These are phyloP conservation scores for Gaertneriomyces semiglobifer DNA, from an alignment of 192 early-diverging fungal genomes.

Conservation along the genomic window DNA sequence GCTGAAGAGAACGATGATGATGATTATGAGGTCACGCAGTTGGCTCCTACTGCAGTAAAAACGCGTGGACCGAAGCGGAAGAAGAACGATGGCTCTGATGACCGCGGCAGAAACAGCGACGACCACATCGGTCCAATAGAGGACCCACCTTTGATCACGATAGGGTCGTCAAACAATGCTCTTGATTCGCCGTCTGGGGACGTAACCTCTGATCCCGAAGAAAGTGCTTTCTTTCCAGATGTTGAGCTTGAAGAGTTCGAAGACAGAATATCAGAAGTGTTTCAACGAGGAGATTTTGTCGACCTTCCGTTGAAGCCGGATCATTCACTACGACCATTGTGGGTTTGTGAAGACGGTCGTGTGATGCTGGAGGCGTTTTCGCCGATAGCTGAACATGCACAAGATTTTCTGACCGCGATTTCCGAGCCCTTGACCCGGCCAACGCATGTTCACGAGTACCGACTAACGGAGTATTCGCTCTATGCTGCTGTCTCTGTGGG, in stretches of 20 bases:
- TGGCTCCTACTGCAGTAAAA: too few species aligned
- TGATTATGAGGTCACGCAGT: too few species aligned
- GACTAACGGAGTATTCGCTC: constrained; percentile 88
- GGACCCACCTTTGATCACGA: too few species aligned
- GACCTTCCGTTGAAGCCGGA: constrained; percentile 69
- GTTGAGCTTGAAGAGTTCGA: constrained; percentile 8
- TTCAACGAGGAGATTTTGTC: constrained; percentile 6
- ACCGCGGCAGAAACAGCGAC: too few species aligned
- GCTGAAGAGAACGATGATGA: too few species aligned
- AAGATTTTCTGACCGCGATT: constrained; percentile 88
- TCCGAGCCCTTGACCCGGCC: constrained; percentile 80
- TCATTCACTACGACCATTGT: constrained; percentile 84
- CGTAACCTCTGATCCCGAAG: not conserved
- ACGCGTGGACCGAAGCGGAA: too few species aligned
- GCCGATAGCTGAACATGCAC: constrained; percentile 90
- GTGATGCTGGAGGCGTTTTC: constrained; percentile 97
- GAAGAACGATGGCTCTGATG: too few species aligned
- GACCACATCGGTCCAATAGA: too few species aligned
- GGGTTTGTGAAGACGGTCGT: constrained; percentile 74
- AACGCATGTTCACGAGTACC: constrained; percentile 78
- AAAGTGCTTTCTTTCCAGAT: not conserved
- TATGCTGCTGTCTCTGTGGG: constrained; percentile 98
- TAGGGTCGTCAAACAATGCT: too few species aligned
- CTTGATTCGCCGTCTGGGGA: not conserved
- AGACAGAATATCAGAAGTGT: constrained; percentile 1